These are phyloP conservation scores for Lentinus tigrinus DNA, from an alignment of 768 basidiomycete species.

Conservation along the genomic window DNA sequence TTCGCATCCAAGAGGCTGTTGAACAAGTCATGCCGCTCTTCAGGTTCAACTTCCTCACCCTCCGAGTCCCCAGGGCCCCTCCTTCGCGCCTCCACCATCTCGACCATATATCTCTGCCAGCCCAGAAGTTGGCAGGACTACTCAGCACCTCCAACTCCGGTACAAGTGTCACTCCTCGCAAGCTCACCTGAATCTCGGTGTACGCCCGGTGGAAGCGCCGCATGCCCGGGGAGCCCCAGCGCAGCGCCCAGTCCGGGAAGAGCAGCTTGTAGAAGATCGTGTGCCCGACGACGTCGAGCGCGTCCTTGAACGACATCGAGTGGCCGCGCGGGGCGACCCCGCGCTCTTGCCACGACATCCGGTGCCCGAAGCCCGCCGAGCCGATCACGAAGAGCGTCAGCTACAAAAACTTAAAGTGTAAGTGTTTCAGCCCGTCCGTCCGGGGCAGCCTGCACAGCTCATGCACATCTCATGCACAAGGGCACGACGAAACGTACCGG, in stretches of 20 bases:
- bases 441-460: too few relatives aligned
- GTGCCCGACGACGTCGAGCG: slow-evolving; percentile 29
- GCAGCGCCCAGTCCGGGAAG: slow-evolving; percentile 26
- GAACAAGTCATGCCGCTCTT: slow-evolving; percentile 50
- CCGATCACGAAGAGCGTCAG: slow-evolving; percentile 56
- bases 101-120: slow-evolving; percentile 46
- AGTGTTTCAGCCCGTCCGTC: too few relatives aligned
- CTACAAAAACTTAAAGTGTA: slow-evolving; percentile 26
- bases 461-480: too few relatives aligned
- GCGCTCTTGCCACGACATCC: slow-evolving; percentile 47
- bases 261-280: slow-evolving; percentile 26
- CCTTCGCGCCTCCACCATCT: slow-evolving; percentile 51
- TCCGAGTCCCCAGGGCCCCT: too few relatives aligned
- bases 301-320: slow-evolving; percentile 29
- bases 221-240: slow-evolving; percentile 20
- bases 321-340: slow-evolving; percentile 42
- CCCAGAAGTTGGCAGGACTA: too few relatives aligned
- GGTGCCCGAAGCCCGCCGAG: slow-evolving; percentile 53
- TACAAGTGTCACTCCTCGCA: too few relatives aligned
- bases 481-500: slow-evolving; percentile 39
- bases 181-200: slow-evolving; percentile 30
- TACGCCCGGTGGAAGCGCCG: slow-evolving; percentile 24
- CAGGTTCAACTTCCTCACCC: slow-evolving; percentile 34
- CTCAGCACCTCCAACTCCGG: too few relatives aligned
- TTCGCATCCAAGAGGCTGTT: slow-evolving; percentile 51